Conservation (phyloP, 306 rosid genomes). For the Macrotyloma uniflorum region DNA sequence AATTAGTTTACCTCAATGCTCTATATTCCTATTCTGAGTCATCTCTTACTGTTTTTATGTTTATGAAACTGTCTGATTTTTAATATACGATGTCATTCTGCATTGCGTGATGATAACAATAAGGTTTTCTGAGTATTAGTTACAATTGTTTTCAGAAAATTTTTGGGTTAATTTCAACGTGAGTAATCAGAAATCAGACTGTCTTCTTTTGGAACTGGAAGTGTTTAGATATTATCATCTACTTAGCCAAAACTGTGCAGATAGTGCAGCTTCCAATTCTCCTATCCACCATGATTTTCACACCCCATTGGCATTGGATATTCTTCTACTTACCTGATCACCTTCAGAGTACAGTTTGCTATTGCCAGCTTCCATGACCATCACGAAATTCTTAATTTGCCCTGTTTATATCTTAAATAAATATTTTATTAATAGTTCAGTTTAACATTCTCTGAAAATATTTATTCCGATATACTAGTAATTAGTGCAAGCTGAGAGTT, state of each 20-base stretch:
- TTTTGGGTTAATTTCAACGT: not conserved
- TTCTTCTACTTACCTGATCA: not conserved
- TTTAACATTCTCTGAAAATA: not conserved
- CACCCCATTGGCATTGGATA: not conserved
- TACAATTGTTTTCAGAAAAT: not conserved
- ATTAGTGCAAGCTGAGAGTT: not conserved
- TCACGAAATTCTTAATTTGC: not conserved
- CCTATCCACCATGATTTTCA: not conserved
- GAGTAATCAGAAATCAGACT: not conserved
- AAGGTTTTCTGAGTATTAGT: not conserved
- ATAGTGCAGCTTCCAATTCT: not conserved
- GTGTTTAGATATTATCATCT: not conserved
- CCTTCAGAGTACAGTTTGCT: not conserved
- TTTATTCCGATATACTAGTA: not conserved
- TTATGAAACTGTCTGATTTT: not conserved
- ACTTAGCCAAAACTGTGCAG: not conserved
- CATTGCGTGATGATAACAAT: not conserved
- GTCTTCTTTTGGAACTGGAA: not conserved
- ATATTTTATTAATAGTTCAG: not conserved
- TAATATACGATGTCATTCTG: not conserved
- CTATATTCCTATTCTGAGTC: not conserved
- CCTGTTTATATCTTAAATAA: not conserved
- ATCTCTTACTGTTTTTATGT: not conserved
- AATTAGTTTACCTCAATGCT: constrained; percentile 26
- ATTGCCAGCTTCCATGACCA: not conserved